These are phyloP conservation scores for Collybia sordida DNA, from an alignment of 768 basidiomycete species.

Conservation along the genomic window DNA sequence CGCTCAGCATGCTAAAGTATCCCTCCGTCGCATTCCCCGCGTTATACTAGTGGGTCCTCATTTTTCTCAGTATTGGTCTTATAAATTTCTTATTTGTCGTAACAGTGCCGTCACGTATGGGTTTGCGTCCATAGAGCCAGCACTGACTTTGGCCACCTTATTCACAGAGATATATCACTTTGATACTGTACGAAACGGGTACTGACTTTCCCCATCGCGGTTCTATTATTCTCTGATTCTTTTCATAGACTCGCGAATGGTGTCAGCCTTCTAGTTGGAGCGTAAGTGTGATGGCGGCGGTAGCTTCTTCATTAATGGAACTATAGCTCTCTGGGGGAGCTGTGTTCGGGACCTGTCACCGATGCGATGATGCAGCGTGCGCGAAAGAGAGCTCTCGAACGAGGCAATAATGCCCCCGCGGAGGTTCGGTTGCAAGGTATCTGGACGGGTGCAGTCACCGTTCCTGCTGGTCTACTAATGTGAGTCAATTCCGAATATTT, in stretches of 20 bases:
- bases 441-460: constrained; percentile 36
- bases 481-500: constrained; percentile 10
- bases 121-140: constrained; percentile 39
- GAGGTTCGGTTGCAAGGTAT: constrained; percentile 38
- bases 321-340: constrained; percentile 30
- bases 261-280: constrained; percentile 33
- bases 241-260: constrained; percentile 32
- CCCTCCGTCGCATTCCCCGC: constrained; percentile 39
- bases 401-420: constrained; percentile 23
- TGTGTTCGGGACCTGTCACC: constrained; percentile 35
- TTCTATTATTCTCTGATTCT: neutral
- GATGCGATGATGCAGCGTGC: constrained; percentile 35
- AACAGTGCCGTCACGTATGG: constrained; percentile 37
- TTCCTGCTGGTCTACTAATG: constrained; percentile 34
- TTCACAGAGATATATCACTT: constrained; percentile 38
- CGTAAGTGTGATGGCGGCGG: constrained; percentile 18
- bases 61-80: neutral
- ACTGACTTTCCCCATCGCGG: neutral
- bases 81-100: neutral
- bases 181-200: constrained; percentile 37
- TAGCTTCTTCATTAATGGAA: neutral
- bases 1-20: constrained; percentile 37
- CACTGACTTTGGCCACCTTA: constrained; percentile 34
- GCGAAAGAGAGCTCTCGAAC: constrained; percentile 22
- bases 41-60: constrained; percentile 29